phyloP scores from a whole-genome alignment of 768 basidiomycete species.

The Trametopsis cervina region DNA sequence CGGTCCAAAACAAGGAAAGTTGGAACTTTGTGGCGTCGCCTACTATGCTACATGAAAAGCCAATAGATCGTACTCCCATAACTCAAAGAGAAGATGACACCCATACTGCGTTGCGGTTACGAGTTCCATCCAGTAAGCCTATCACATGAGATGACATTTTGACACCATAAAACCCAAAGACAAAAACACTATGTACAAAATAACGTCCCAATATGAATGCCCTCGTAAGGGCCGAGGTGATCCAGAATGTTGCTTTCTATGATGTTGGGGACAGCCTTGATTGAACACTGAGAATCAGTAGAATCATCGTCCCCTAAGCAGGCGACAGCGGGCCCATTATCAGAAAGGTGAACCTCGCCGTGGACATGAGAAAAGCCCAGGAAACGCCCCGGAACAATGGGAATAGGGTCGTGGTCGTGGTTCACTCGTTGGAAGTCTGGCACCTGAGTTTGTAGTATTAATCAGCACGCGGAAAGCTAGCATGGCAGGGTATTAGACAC shows the following conservation, averaged over 20 bases:
- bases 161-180: no score
- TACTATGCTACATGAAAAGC: no score
- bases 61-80: no score
- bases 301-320: constrained; percentile 51
- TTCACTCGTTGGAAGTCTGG: constrained; percentile 24
- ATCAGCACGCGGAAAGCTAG: no score
- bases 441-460: constrained; percentile 9
- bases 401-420: constrained; percentile 38
- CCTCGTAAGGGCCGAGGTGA: constrained; percentile 54
- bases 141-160: no score
- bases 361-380: constrained; percentile 45
- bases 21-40: no score
- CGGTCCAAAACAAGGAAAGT: no score
- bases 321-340: constrained; percentile 28
- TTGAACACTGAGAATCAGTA: constrained; percentile 45
- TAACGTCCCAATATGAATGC: constrained; percentile 47
- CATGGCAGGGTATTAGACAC: no score
- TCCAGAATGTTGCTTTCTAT: constrained; percentile 40
- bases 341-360: constrained; percentile 48
- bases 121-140: no score
- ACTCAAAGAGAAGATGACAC: no score
- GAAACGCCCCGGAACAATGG: constrained; percentile 47
- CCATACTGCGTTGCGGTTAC: no score
- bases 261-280: constrained; percentile 47
- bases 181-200: constrained; percentile 23